These are phyloP conservation scores for Globisporangium nodosum DNA, from an alignment of 352 stramenopile species.

Conservation along the genomic window DNA sequence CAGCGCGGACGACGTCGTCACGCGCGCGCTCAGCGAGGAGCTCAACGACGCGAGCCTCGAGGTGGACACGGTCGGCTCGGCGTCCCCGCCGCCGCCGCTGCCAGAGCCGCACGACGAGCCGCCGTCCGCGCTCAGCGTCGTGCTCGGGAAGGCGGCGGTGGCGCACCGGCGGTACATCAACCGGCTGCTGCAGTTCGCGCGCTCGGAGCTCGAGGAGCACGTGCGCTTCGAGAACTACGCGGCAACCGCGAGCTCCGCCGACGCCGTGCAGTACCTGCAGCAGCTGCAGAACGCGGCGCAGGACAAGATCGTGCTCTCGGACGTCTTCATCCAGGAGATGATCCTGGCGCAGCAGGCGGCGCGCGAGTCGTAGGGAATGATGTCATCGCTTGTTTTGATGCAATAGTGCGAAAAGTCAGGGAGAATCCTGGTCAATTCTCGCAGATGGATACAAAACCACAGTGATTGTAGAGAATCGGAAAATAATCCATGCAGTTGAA, in stretches of 20 bases:
- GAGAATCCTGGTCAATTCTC: background rate
- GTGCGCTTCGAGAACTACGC: conserved; percentile 72
- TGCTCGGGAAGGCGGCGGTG: conserved; percentile 51
- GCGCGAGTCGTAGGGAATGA: conserved; percentile 36
- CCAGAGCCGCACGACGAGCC: conserved; percentile 28
- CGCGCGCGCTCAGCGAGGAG: conserved; percentile 20
- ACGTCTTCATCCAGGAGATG: conserved; percentile 83
- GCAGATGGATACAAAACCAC: background rate
- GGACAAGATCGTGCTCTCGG: conserved; percentile 84
- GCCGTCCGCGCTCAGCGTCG: conserved; percentile 52
- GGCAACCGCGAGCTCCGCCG: conserved; percentile 68
- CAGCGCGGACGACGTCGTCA: conserved; percentile 19
- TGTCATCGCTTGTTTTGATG: background rate
- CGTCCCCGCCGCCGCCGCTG: conserved; percentile 13
- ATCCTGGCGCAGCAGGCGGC: conserved; percentile 75
- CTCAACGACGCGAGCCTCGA: conserved; percentile 12
- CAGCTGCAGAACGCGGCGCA: conserved; percentile 83
- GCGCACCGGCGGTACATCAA: conserved; percentile 73
- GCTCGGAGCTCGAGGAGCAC: conserved; percentile 67
- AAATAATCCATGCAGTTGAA: background rate
- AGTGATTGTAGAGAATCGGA: background rate
- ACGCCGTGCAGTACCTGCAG: conserved; percentile 82
- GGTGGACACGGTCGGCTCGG: background rate
- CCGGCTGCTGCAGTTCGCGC: conserved; percentile 55
- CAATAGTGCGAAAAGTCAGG: background rate